These are phyloP conservation scores for Hyaloperonospora arabidopsidis DNA, from an alignment of 352 stramenopile species.

Conservation along the genomic window DNA sequence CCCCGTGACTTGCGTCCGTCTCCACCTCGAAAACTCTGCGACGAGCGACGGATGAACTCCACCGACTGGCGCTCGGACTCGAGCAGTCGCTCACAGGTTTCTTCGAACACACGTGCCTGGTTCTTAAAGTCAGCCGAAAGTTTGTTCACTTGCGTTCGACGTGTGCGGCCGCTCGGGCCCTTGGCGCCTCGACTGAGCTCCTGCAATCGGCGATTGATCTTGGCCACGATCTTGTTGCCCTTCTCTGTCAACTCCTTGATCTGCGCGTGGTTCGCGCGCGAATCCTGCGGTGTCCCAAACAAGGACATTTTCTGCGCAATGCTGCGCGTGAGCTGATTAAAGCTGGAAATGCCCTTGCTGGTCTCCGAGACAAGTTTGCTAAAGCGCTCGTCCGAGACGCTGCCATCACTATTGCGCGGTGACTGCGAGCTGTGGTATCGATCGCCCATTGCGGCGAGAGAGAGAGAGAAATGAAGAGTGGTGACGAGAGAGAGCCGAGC, in stretches of 20 bases:
- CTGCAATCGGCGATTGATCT: slow-evolving; percentile 69
- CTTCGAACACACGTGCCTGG: slow-evolving; percentile 66
- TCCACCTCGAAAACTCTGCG: slow-evolving; percentile 49
- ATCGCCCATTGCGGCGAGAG: slow-evolving; percentile 39
- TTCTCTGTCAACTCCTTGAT: slow-evolving; percentile 79
- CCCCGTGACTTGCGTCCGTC: slow-evolving; percentile 24
- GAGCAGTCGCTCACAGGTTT: slow-evolving; percentile 59
- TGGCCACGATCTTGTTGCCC: slow-evolving; percentile 70
- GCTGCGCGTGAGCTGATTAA: slow-evolving; percentile 77
- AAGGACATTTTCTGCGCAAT: slow-evolving; percentile 85
- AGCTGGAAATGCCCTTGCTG: slow-evolving; percentile 80
- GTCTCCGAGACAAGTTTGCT: slow-evolving; percentile 71
- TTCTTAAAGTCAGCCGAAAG: slow-evolving; percentile 83
- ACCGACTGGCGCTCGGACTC: slow-evolving; percentile 68
- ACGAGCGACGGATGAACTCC: slow-evolving; percentile 75
- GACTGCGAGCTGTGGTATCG: slow-evolving; percentile 60
- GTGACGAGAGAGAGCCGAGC: background rate
- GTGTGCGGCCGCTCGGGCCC: slow-evolving; percentile 35
- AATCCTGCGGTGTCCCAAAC: slow-evolving; percentile 78
- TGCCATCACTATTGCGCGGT: slow-evolving; percentile 31
- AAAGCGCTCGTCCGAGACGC: slow-evolving; percentile 56
- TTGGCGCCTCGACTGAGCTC: slow-evolving; percentile 55
- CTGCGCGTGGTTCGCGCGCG: slow-evolving; percentile 70
- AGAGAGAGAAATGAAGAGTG: slow-evolving; percentile 13
- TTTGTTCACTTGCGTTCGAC: slow-evolving; percentile 71